Evolutionary conservation across 495 filamentous ascomycete species (phyloP), one percentile per base, ranked within the genome.

Genomic region (Talaromyces stipitatus): DNA sequence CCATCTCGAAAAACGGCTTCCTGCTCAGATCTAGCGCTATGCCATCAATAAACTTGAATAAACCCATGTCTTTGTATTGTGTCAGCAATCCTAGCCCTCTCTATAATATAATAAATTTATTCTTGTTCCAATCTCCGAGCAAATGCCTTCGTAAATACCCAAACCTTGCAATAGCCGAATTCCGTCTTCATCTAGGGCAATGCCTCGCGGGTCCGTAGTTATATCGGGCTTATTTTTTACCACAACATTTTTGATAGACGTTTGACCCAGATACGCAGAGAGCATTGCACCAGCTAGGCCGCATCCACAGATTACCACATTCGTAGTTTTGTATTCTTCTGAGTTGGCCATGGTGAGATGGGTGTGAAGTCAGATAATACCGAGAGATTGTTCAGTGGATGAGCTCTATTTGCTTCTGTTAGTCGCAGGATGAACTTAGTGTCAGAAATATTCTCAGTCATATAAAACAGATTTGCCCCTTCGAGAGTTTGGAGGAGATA

Each of bases 111-210:
- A 29, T 8, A 18, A 29, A 51, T 36, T n/a, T 48, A 65, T 55
- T 63, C 58, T 64, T 9, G 58, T 60, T 2, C 69, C 65, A 27
- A 70, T 64, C 18, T 73, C 68, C 0, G 66, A 65, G 29, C 68
- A 68, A 12, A 80, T 62, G 3, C 64, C 56, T 1, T 72, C 62
- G 20, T 76, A 75, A 12, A 80, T 58, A 2, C 77, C 77, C 16
- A 80, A 51, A 4, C 71, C 69, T 58, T 77, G 74, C 1, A 78
- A 53, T 2, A 75, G 63, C n/a, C 78, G 67, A 50, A 80, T 72
- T 0, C 74, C 77, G 62, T 82, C 78, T 29, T 76, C 72, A 26
- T 78, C 76, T 12, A 82, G 63, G 14, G 70, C 75, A 38, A 82
- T 76, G 1, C 78, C 79, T 20, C 78, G 65, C 0, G 79, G 78